phyloP scores from a whole-genome alignment of 2,329 filamentous ascomycete species.

The Fusarium sororula region DNA sequence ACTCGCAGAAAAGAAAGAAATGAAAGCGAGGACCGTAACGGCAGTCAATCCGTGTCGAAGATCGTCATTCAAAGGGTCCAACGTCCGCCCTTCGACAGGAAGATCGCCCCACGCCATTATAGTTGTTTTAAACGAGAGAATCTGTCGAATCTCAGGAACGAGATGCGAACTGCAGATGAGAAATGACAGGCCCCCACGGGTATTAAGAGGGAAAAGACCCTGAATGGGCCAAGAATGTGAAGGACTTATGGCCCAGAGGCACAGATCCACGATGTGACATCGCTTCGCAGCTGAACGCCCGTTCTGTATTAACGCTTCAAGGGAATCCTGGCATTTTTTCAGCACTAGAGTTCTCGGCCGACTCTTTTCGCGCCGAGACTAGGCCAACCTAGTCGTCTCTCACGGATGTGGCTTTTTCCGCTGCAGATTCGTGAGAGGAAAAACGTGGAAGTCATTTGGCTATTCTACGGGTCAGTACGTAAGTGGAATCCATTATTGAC shows the following conservation, averaged over 20 bases:
- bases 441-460: background rate
- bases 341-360: background rate
- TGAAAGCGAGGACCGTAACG: conserved; percentile 43
- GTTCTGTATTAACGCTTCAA: background rate
- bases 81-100: conserved; percentile 33
- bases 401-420: background rate
- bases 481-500: background rate
- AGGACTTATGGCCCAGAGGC: background rate
- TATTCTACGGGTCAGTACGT: background rate
- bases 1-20: conserved; percentile 45
- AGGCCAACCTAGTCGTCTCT: background rate
- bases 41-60: conserved; percentile 44
- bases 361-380: background rate
- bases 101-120: conserved; percentile 42
- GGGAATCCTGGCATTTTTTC: background rate
- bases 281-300: background rate
- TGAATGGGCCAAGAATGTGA: background rate
- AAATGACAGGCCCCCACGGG: background rate
- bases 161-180: background rate
- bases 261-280: conserved; percentile 20
- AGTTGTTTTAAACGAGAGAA: background rate
- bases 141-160: background rate
- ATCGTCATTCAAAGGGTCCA: conserved; percentile 32
- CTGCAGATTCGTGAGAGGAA: background rate
- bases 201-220: background rate